A percentile compares a stretch with the other conserved stretches of the same genome.
phyloP scores from a whole-genome alignment of 208 protist genomes.

The Acanthamoeba quina region DNA sequence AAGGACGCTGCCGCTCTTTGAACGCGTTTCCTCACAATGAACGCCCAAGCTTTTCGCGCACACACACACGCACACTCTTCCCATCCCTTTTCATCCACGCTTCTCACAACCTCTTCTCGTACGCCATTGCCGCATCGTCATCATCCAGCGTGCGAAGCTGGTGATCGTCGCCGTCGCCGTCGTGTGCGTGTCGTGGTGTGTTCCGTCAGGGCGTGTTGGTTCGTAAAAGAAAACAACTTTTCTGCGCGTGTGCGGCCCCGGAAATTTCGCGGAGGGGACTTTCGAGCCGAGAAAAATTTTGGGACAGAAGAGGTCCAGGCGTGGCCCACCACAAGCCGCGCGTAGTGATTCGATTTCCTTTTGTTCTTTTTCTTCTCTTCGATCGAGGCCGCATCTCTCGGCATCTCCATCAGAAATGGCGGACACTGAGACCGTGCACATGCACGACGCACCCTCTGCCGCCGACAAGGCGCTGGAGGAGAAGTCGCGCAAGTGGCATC shows the following conservation, averaged over 20 bases:
- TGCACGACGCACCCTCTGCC: constrained; percentile 25
- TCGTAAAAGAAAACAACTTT: neutral
- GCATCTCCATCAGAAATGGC: neutral
- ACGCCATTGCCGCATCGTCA: no score
- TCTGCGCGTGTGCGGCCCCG: neutral
- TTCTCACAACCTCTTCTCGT: no score
- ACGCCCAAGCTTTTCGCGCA: no score
- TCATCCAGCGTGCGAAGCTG: no score
- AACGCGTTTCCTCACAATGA: no score
- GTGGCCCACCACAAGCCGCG: neutral
- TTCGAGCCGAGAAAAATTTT: neutral
- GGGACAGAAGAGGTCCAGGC: neutral
- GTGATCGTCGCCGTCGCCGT: no score
- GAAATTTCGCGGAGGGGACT: neutral
- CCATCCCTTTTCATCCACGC: no score
- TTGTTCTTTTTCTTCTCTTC: neutral
- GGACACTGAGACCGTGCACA: constrained; percentile 46
- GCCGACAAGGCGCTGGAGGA: constrained; percentile 58
- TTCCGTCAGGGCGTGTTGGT: neutral
- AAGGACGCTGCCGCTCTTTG: no score
- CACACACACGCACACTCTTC: neutral
- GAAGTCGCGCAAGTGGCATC: constrained; percentile 91
- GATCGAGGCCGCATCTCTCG: neutral
- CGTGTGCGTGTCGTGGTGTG: no score
- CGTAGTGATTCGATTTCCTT: neutral